phyloP scores from a whole-genome alignment of 2,329 filamentous ascomycete genomes.

The Paecilomyces sp. region DNA sequence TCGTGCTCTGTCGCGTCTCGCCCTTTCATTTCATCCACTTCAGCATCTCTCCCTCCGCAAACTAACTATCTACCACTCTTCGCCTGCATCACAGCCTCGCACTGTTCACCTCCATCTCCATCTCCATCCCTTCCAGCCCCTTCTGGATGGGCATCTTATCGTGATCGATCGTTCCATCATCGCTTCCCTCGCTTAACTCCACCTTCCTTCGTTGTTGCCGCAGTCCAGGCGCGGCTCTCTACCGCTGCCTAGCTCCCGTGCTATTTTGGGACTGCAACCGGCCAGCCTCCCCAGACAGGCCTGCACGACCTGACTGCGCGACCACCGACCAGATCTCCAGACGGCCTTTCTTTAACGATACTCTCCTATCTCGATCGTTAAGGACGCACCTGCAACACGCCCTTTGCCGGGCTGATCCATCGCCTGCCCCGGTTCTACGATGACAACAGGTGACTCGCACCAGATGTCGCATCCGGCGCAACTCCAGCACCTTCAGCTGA shows the following conservation, averaged over 20 bases:
- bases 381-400: background rate
- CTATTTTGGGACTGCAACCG: slow-evolving; percentile 19
- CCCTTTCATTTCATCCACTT: background rate
- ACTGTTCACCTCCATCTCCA: background rate
- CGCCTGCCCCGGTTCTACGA: slow-evolving; percentile 12
- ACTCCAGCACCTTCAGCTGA: slow-evolving; percentile 23
- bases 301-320: slow-evolving; percentile 2
- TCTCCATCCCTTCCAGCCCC: slow-evolving; percentile 1
- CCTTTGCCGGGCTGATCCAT: background rate
- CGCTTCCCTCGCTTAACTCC: slow-evolving; percentile 3
- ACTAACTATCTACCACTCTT: background rate
- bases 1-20: background rate
- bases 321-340: background rate
- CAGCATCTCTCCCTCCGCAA: too few species aligned
- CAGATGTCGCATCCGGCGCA: slow-evolving; percentile 24
- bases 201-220: slow-evolving; percentile 7
- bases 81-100: background rate
- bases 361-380: background rate
- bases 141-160: slow-evolving; percentile 3
- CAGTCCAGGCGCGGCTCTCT: slow-evolving; percentile 12
- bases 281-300: slow-evolving; percentile 14
- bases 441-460: slow-evolving; percentile 33
- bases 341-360: background rate
- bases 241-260: slow-evolving; percentile 13
- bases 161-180: background rate